phyloP scores from a whole-genome alignment of 148 eudicot species.

The Arctostaphylos glauca region DNA sequence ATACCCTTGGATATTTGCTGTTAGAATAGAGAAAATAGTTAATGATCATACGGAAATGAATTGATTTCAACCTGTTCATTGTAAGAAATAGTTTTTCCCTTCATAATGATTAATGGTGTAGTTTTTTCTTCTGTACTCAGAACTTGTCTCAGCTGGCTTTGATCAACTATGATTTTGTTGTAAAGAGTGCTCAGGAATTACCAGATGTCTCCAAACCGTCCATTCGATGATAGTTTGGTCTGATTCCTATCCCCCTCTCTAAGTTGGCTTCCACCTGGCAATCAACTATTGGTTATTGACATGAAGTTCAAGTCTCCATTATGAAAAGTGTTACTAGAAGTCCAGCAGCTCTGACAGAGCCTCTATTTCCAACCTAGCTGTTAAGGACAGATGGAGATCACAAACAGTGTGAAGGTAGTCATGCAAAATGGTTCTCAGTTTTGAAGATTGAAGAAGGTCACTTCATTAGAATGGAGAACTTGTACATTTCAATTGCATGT shows the following conservation, averaged over 20 bases:
- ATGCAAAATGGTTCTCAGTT: neutral
- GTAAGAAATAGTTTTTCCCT: neutral
- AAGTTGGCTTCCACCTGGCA: neutral
- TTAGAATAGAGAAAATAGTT: neutral
- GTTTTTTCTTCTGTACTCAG: constrained; percentile 37
- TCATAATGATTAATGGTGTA: neutral
- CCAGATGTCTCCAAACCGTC: constrained; percentile 45
- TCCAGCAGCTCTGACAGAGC: neutral
- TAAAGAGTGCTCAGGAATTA: constrained; percentile 55
- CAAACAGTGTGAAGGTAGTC: neutral
- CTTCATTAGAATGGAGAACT: neutral
- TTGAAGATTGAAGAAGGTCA: neutral
- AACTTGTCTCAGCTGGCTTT: constrained; percentile 95
- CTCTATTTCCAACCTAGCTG: neutral
- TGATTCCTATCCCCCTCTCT: constrained; percentile 3
- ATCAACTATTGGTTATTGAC: neutral
- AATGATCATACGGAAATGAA: neutral
- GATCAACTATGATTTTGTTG: constrained; percentile 86
- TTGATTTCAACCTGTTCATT: constrained; percentile 6
- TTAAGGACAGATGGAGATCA: neutral
- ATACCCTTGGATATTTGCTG: neutral
- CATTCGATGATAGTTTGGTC: constrained; percentile 23
- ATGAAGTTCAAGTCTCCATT: neutral
- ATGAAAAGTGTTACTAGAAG: neutral
- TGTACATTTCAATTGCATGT: neutral